Percentiles rank a stretch among this genome's conserved stretches.
Evolutionary conservation across 73 alveolate species (phyloP).

Genomic region (Uronychia binucleata): DNA sequence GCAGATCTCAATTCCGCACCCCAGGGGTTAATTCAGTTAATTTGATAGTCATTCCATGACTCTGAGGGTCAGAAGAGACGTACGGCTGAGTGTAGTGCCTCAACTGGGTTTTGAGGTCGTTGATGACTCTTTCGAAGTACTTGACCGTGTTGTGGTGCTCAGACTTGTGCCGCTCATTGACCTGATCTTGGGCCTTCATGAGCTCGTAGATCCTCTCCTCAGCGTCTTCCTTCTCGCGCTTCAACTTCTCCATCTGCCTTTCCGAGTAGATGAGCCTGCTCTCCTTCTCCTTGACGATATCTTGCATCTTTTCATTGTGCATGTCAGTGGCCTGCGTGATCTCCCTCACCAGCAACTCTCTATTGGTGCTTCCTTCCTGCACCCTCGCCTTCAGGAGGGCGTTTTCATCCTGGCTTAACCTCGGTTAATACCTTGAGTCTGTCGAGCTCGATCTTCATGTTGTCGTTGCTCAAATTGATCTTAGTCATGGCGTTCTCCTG

Average conservation of each 20-base stretch:
- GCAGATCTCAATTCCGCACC: no score
- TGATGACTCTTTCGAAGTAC: no score
- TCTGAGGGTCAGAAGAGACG: no score
- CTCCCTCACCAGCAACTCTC: constrained; percentile 41
- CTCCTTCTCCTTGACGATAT: constrained; percentile 17
- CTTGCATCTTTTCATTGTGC: not conserved
- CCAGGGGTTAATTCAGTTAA: no score
- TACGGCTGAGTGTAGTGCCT: no score
- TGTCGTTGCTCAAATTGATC: not conserved
- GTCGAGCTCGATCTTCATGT: not conserved
- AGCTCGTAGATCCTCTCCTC: constrained; percentile 40
- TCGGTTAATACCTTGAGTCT: not conserved
- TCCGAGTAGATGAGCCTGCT: constrained; percentile 24
- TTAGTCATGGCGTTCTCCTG: not conserved
- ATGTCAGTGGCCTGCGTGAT: constrained; percentile 11
- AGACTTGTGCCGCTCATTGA: not conserved
- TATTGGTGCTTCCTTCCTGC: constrained; percentile 4
- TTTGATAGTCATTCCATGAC: no score
- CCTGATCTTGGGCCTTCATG: not conserved
- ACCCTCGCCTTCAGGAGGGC: constrained; percentile 31
- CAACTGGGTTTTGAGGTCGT: no score
- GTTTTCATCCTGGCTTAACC: not conserved
- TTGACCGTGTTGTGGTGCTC: constrained; percentile 38
- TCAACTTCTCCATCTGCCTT: constrained; percentile 7
- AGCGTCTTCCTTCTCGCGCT: constrained; percentile 22